Evolutionary conservation across 176 grass and related monocot genomes (phyloP).

Genomic region (Bothriochloa decipiens): DNA sequence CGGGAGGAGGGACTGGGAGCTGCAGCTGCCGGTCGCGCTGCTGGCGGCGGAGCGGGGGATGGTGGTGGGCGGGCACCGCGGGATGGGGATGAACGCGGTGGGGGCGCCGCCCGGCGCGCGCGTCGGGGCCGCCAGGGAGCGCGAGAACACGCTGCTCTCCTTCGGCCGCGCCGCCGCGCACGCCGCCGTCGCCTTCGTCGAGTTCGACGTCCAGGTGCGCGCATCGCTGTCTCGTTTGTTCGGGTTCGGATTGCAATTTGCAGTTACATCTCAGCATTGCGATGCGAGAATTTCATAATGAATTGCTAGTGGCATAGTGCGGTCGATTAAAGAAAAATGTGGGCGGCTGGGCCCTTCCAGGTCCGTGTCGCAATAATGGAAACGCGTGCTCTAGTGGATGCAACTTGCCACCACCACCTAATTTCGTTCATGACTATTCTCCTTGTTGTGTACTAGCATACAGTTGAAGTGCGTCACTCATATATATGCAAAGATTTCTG

Average conservation of each 20-base stretch:
- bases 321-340: slow-evolving; percentile 36
- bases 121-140: slow-evolving; percentile 42
- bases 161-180: slow-evolving; percentile 52
- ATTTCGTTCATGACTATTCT: slow-evolving; percentile 12
- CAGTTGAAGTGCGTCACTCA: background rate
- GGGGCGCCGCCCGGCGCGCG: slow-evolving; percentile 38
- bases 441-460: background rate
- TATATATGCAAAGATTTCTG: background rate
- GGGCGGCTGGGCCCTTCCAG: background rate
- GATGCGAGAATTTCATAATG: background rate
- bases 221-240: background rate
- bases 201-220: slow-evolving; percentile 72
- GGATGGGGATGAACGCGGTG: slow-evolving; percentile 71
- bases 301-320: background rate
- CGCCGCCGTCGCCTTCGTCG: slow-evolving; percentile 60
- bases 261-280: background rate
- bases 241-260: background rate
- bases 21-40: slow-evolving; percentile 26
- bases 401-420: slow-evolving; percentile 2
- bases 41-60: slow-evolving; percentile 37
- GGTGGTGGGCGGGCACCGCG: slow-evolving; percentile 61
- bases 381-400: background rate
- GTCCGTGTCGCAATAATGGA: background rate
- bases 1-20: slow-evolving; percentile 7
- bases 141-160: slow-evolving; percentile 75